Evolutionary conservation across 192 early-diverging fungal species (phyloP).

Genomic region (Dispira parvispora): DNA sequence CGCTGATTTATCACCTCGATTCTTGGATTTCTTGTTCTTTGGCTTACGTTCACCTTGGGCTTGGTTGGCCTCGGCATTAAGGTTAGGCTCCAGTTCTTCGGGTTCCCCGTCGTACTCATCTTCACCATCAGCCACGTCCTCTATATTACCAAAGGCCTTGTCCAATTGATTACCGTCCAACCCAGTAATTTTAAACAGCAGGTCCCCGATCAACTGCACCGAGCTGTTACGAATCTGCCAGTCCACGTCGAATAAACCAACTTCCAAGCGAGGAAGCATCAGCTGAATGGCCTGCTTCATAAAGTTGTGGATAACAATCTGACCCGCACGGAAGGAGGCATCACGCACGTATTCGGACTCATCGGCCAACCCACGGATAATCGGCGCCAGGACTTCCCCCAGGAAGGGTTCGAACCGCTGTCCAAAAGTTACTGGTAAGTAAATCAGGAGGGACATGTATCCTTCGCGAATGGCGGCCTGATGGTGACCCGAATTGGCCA

Average conservation of each 20-base stretch:
- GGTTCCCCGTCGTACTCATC: conserved; percentile 26
- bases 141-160: conserved; percentile 25
- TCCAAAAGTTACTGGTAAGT: conserved; percentile 89
- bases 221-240: conserved; percentile 95
- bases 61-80: conserved; percentile 11
- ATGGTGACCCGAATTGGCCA: conserved; percentile 55
- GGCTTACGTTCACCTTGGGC: background rate
- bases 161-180: conserved; percentile 40
- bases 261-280: conserved; percentile 79
- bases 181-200: conserved; percentile 84
- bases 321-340: conserved; percentile 80
- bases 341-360: conserved; percentile 87
- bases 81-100: conserved; percentile 6
- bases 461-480: conserved; percentile 82
- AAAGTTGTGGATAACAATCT: conserved; percentile 86
- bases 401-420: conserved; percentile 84
- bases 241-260: conserved; percentile 74
- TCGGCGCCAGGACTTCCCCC: conserved; percentile 67
- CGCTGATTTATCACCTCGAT: conserved; percentile 15
- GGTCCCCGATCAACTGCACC: conserved; percentile 86
- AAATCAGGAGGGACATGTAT: conserved; percentile 88
- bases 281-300: conserved; percentile 72
- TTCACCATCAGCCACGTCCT: conserved; percentile 33
- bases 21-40: background rate
- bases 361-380: conserved; percentile 85